Conservation (phyloP, 495 filamentous ascomycete genomes). For the Neurospora sp. region DNA sequence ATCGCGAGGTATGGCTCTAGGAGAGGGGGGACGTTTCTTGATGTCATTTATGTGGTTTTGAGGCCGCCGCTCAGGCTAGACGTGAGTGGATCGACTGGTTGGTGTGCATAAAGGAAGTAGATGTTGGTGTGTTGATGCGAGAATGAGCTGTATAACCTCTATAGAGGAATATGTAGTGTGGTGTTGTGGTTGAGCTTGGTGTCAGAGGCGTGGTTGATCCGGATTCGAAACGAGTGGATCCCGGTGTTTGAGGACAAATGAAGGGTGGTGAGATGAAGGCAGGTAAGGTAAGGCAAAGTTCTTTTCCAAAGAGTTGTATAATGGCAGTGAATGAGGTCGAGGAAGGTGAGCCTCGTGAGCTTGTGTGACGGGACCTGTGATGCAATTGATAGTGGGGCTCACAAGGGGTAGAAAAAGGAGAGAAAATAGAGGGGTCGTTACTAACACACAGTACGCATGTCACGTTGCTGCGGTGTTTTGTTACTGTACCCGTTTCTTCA, state of each 20-base stretch:
- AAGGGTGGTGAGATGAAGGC: not conserved
- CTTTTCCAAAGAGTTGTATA: not conserved
- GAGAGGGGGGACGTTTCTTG: slow-evolving; percentile 42
- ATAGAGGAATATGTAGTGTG: not conserved
- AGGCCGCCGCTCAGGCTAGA: too few relatives aligned
- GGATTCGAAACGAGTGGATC: not conserved
- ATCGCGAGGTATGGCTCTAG: slow-evolving; percentile 50
- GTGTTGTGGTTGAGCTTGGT: not conserved
- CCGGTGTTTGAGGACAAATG: not conserved
- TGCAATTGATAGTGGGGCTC: not conserved
- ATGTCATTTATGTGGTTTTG: slow-evolving; percentile 3
- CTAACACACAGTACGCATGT: not conserved
- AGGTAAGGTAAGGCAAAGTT: not conserved
- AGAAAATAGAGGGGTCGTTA: not conserved
- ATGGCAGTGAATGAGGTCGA: not conserved
- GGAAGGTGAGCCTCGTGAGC: not conserved
- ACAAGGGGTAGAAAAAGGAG: not conserved
- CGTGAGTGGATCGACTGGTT: too few relatives aligned
- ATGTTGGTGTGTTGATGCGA: not conserved
- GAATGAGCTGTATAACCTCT: not conserved
- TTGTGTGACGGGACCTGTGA: not conserved
- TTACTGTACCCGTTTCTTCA: not conserved
- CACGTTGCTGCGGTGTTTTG: not conserved
- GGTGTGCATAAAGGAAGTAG: too few relatives aligned
- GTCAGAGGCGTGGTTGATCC: not conserved